A percentile compares a stretch with the other conserved stretches of the same genome.
phyloP scores from a whole-genome alignment of 306 rosid species.

The Cyclanthera cordifolia region DNA sequence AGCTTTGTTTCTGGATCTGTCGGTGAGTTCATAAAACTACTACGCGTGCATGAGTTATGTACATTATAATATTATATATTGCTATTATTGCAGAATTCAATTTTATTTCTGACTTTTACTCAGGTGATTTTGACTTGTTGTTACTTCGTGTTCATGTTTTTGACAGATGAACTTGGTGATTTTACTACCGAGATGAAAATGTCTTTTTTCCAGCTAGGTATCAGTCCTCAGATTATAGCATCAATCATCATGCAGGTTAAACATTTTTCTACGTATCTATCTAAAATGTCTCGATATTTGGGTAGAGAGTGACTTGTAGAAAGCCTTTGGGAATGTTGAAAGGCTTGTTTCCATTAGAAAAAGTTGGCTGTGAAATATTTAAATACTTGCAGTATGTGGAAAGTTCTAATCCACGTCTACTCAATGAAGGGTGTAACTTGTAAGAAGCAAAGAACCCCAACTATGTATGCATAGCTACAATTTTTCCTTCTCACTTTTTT shows the following conservation, averaged over 20 bases:
- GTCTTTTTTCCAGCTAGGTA: conserved; percentile 94
- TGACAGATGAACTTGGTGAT: conserved; percentile 96
- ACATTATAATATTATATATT: background rate
- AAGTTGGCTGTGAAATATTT: background rate
- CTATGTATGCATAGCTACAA: background rate
- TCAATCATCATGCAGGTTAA: conserved; percentile 95
- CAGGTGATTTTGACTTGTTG: background rate
- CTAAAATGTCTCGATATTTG: background rate
- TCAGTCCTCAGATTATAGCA: conserved; percentile 94
- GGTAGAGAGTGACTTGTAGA: background rate
- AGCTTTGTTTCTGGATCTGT: conserved; percentile 87
- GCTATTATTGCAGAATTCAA: background rate
- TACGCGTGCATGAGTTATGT: background rate
- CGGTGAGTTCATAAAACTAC: conserved; percentile 36
- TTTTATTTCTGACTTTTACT: background rate
- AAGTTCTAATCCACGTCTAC: background rate
- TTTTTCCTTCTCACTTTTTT: background rate
- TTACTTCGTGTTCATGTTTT: conserved; percentile 25
- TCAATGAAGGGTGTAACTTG: background rate
- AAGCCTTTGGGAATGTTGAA: background rate
- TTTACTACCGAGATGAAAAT: conserved; percentile 72
- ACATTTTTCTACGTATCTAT: conserved; percentile 7
- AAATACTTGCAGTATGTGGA: background rate
- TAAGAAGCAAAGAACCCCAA: background rate
- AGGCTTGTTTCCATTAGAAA: background rate